Evolutionary conservation across 2,329 filamentous ascomycete genomes (phyloP), one percentile per base, ranked within the genome.

Genomic region (Aspergillus ibericus): DNA sequence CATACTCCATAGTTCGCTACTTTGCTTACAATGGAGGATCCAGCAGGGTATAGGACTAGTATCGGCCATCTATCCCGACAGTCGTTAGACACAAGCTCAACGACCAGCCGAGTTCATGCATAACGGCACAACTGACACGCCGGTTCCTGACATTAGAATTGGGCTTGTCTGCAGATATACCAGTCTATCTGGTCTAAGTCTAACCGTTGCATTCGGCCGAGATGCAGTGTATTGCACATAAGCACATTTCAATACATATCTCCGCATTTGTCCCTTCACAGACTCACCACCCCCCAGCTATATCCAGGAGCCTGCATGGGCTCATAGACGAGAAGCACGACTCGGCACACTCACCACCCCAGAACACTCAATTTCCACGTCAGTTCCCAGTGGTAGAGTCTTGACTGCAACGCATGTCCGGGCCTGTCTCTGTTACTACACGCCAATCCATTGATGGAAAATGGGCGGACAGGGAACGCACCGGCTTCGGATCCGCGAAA

Each of bases 341-440:
- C 46, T 48, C 40, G 34, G 29, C 25, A 55, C 51, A 5, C 61
- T 71, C 68, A 70, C 63, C 64, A 75, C 67, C 32, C 78, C 81
- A 59, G 77, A 76, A 61, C 79, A 83, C 69, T 84, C 82, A 68
- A 84, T 82, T 72, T 83, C 81, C 1, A 83, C 80, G 70, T 83
- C 80, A 6, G 80, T 80, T 2, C 78, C 78, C 60, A 80, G 38
- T 1, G 82, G 81, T 44, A 84, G 69, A 46, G 80, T 78, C 68
- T 82, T 78, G 42, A 82, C 81, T 7, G 80, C 80, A 52, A 84
- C 81, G 64, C 82, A 83, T 15, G 69, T 72, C n/a, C 70, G 67
- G 10, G 69, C 70, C 70, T 72, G 55, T 22, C 36, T 35, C 20
- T 3, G 16, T 55, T 29, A 44, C 55, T 44, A 49, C 22, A 59